Base-by-base conservation (phyloP, 169 alveolate species). In the Plasmodium reichenowi region DNA sequence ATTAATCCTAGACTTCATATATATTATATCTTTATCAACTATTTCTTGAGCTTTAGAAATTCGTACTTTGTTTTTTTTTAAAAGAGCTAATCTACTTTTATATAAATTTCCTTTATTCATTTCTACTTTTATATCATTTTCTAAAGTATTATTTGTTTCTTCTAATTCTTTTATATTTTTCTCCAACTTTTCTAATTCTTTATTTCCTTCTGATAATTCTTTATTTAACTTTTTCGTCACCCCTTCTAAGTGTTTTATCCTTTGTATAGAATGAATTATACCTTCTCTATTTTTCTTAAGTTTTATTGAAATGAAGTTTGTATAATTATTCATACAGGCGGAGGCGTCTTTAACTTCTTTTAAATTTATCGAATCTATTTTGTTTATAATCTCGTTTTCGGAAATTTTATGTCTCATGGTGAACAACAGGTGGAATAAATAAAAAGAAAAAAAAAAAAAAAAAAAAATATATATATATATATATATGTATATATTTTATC, bases 281-380 rank as follows among this genome's bases (percentile, higher is more conserved):
- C 92, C 92, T 22, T 72, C 92, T 50, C 92, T 70, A 22, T 72
- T 71, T 48, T 86, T 86, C 58, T 47, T 48, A 32, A 86, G 29
- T 62, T 86, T 86, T 24, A 71, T 48, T 2, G 90, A 60, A 13
- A 80, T 52, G 47, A 68, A 66, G 58, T 80, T 66, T 13, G 90
- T 80, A 32, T 80, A 80, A 47, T 80, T 67, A 50, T 67, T 80
- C 73, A 80, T 62, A 71, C 50, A 22, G 8, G 32, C 54, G 6
- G 90, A 68, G 24, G 73, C 73, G 10, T 62, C 72, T 48, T 80
- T 80, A 15, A 47, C 83, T 32, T 80, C 90, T 58, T 80, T 80
- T 50, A 80, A 71, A 29, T 67, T 80, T 54, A 80, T 50, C 7
- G 90, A 60, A 3, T 80, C 72, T 1, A 80, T 67, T 80, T 80